A percentile compares a stretch with the other conserved stretches of the same genome.
phyloP scores from a whole-genome alignment of 2,329 filamentous ascomycete species.

The Ceratocystiopsis sp. region DNA sequence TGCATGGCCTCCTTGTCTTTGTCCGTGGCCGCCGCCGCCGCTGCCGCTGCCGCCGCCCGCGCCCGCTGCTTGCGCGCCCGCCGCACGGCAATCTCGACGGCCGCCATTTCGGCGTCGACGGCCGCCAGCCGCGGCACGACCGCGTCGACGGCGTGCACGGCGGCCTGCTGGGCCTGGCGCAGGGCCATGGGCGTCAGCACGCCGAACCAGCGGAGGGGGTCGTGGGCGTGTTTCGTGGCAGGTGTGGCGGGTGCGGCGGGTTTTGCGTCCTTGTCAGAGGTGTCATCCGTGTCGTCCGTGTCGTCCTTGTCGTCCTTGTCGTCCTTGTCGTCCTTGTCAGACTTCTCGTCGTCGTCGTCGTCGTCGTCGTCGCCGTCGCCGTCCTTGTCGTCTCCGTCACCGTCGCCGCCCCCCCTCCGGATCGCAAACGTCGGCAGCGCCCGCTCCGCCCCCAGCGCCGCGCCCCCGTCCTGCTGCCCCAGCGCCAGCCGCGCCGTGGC shows the following conservation, averaged over 20 bases:
- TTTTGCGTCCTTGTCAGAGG: too few species aligned
- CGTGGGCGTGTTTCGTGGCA: conserved; percentile 12
- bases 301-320: conserved; percentile 1
- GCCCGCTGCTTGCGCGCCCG: conserved; percentile 38
- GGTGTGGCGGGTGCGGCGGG: background rate
- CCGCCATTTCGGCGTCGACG: conserved; percentile 41
- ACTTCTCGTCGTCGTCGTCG: conserved; percentile 3
- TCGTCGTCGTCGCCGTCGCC: background rate
- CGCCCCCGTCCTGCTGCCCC: background rate
- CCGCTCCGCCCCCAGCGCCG: background rate
- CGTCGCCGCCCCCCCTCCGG: too few species aligned
- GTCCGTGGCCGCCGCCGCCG: background rate
- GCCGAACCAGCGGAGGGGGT: conserved; percentile 45
- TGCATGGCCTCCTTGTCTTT: background rate
- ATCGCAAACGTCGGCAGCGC: background rate
- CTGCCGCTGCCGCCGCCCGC: conserved; percentile 19
- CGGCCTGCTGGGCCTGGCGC: conserved; percentile 40
- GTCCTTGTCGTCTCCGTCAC: background rate
- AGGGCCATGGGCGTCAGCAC: conserved; percentile 34
- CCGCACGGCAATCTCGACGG: conserved; percentile 52
- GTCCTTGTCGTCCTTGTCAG: conserved; percentile 4
- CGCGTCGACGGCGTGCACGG: conserved; percentile 36
- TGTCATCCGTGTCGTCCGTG: too few species aligned
- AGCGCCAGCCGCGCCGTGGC: conserved; percentile 31
- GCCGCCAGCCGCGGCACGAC: conserved; percentile 40